These are phyloP conservation scores for Elaeagnus macrophylla DNA, from an alignment of 306 rosid genomes.

Conservation along the genomic window DNA sequence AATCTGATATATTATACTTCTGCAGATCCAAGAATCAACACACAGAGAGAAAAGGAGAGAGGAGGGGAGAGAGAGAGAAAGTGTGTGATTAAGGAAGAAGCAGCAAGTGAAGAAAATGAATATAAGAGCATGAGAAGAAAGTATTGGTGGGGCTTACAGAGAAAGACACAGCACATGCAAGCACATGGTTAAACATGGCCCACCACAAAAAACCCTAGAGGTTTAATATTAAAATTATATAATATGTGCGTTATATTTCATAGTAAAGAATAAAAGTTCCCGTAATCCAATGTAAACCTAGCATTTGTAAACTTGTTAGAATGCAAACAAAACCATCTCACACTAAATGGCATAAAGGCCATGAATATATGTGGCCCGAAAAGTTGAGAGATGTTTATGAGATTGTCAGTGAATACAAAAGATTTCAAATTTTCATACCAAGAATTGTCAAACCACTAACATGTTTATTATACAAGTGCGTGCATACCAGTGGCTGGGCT, in stretches of 20 bases:
- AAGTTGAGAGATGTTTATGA: no score
- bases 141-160: conserved; percentile 51
- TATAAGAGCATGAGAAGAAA: conserved; percentile 51
- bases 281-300: no score
- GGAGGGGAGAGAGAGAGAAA: conserved; percentile 14
- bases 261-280: background rate
- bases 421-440: no score
- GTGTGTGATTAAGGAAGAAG: conserved; percentile 27
- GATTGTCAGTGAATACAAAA: no score
- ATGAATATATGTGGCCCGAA: no score
- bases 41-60: conserved; percentile 14
- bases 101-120: conserved; percentile 42
- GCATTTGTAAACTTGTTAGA: no score
- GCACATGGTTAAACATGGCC: conserved; percentile 93
- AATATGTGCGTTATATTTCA: background rate
- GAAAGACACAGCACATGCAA: conserved; percentile 91
- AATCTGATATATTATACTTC: conserved; percentile 19
- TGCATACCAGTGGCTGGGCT: no score
- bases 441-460: no score
- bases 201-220: conserved; percentile 51
- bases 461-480: no score
- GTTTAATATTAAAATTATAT: conserved; percentile 18
- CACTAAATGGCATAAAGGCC: no score
- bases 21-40: conserved; percentile 35
- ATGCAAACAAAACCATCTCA: background rate